A percentile compares a stretch with the other conserved stretches of the same genome.
Conservation (phyloP, 2,329 filamentous ascomycete species). For the Ophiostoma angusticollis region DNA sequence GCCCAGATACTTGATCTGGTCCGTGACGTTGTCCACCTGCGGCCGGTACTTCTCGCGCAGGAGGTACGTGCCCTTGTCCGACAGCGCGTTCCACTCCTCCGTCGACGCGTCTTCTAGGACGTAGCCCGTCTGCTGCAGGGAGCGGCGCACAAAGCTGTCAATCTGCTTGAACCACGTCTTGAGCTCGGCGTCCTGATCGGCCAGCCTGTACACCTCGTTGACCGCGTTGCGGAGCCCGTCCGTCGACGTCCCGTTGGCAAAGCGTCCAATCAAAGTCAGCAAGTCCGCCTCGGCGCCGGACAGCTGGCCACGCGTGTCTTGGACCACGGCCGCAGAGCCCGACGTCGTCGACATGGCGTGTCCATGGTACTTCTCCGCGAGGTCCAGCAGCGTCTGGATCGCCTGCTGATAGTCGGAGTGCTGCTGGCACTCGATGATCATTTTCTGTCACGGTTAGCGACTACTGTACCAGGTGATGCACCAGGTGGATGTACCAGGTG, state of each 20-base stretch:
- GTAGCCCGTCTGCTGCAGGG: constrained; percentile 79
- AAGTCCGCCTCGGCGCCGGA: constrained; percentile 65
- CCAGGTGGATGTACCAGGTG: no score
- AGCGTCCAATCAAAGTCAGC: constrained; percentile 81
- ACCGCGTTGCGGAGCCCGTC: constrained; percentile 79
- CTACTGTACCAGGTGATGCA: no score
- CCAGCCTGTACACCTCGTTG: constrained; percentile 73
- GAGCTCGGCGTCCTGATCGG: constrained; percentile 75
- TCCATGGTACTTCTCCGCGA: constrained; percentile 74
- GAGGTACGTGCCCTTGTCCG: constrained; percentile 75
- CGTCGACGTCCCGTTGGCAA: constrained; percentile 84
- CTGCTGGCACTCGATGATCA: constrained; percentile 91
- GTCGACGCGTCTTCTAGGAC: constrained; percentile 72
- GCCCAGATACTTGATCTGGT: constrained; percentile 81
- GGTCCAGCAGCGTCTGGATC: constrained; percentile 70
- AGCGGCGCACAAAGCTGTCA: constrained; percentile 66
- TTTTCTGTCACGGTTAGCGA: constrained; percentile 50
- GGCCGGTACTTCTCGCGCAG: constrained; percentile 77
- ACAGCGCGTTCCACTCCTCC: constrained; percentile 69
- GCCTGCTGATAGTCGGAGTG: constrained; percentile 88
- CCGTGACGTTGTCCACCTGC: constrained; percentile 74
- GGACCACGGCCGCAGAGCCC: constrained; percentile 54
- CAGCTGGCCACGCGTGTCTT: constrained; percentile 59
- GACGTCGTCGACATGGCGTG: constrained; percentile 56
- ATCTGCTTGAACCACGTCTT: constrained; percentile 78